phyloP scores from a whole-genome alignment of 2,329 filamentous ascomycete genomes.

The Neofusicoccum sp. region DNA sequence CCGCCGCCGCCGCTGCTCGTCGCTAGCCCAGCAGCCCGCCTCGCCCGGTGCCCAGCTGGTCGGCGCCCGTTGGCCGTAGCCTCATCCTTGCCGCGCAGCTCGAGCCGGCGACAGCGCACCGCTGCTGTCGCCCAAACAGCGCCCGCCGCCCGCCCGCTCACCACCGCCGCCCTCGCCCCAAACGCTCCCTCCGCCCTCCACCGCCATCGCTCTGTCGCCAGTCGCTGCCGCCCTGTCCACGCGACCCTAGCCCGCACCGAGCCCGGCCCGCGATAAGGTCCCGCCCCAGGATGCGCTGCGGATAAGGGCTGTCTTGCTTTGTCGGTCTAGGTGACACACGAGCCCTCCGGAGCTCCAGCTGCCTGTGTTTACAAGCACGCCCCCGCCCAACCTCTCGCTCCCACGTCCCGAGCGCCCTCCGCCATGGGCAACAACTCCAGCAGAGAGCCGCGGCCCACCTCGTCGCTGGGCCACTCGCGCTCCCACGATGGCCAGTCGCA shows the following conservation, averaged over 20 bases:
- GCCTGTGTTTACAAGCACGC: conserved; percentile 11
- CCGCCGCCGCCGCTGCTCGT: background rate
- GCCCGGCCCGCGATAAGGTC: conserved; percentile 3
- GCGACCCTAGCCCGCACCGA: background rate
- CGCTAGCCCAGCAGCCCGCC: background rate
- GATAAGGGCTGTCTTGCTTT: conserved; percentile 14
- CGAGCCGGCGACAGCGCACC: conserved; percentile 14
- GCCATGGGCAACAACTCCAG: conserved; percentile 53
- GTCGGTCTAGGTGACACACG: conserved; percentile 21
- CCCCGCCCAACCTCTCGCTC: background rate
- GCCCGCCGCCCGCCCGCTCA: background rate
- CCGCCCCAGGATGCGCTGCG: conserved; percentile 19
- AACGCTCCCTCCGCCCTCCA: conserved; percentile 6
- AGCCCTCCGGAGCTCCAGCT: conserved; percentile 9
- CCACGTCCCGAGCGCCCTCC: background rate
- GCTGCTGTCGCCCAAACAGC: conserved; percentile 1
- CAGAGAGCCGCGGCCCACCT: conserved; percentile 47
- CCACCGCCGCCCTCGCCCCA: background rate
- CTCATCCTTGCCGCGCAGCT: conserved; percentile 7
- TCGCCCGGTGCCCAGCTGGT: background rate
- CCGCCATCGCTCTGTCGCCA: background rate
- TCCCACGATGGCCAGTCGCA: conserved; percentile 32
- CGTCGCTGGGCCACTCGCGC: conserved; percentile 35
- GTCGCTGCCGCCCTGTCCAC: background rate
- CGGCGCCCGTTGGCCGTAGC: conserved; percentile 3